These are phyloP conservation scores for Leptographium procerum DNA, from an alignment of 2,329 filamentous ascomycete genomes.

Conservation along the genomic window DNA sequence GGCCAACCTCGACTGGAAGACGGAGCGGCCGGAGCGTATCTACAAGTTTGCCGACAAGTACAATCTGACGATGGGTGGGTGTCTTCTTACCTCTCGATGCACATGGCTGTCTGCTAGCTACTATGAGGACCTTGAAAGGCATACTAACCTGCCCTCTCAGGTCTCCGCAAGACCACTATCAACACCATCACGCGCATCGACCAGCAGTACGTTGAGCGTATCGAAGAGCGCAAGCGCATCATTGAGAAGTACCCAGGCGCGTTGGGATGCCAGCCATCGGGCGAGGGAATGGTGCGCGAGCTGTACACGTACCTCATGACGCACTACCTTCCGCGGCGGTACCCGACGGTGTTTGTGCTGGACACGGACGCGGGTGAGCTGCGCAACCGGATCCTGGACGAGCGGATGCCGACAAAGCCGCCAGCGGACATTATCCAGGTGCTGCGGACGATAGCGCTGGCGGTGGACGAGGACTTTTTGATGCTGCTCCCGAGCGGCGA, in stretches of 20 bases:
- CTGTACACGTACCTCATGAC: constrained; percentile 7
- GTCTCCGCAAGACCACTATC: constrained; percentile 8
- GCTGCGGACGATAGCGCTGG: constrained; percentile 4
- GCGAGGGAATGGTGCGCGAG: constrained; percentile 8
- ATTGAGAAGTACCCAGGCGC: constrained; percentile 6
- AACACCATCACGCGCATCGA: constrained; percentile 10
- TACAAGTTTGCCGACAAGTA: constrained; percentile 10
- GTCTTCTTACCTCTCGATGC: neutral
- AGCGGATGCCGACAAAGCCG: neutral
- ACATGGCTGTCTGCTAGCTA: neutral
- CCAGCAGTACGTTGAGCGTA: constrained; percentile 9
- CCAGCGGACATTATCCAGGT: constrained; percentile 1
- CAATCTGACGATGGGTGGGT: constrained; percentile 12
- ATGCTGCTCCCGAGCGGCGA: constrained; percentile 8
- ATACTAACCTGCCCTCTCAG: neutral
- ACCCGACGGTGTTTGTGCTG: constrained; percentile 5
- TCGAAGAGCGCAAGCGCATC: constrained; percentile 8
- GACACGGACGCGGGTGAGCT: neutral
- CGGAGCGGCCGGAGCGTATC: constrained; percentile 3
- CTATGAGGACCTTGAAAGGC: no score
- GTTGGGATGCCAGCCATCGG: constrained; percentile 4
- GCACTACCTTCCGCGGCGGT: constrained; percentile 8
- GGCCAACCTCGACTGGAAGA: constrained; percentile 3
- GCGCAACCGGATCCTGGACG: constrained; percentile 5
- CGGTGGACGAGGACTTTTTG: constrained; percentile 11